These are phyloP conservation scores for Beauveria sp. DNA, from an alignment of 2,329 filamentous ascomycete genomes.

Conservation along the genomic window DNA sequence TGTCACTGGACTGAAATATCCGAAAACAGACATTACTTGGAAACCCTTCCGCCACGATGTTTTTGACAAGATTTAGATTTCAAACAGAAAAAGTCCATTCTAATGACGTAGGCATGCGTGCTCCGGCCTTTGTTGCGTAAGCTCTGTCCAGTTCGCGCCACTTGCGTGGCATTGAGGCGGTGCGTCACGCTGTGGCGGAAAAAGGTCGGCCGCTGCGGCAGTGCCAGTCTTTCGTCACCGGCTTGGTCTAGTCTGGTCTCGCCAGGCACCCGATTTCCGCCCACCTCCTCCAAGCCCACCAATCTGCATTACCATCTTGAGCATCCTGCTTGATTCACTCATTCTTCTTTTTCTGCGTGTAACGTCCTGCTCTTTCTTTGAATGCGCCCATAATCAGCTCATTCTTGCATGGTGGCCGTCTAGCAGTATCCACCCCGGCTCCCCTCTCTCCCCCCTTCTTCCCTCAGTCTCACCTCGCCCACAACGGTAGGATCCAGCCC, in stretches of 20 bases:
- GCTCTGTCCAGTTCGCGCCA: constrained; percentile 5
- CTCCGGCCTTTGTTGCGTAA: constrained; percentile 3
- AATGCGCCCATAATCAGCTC: background rate
- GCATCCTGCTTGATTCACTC: background rate
- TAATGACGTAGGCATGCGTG: background rate
- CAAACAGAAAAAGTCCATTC: background rate
- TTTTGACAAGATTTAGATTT: background rate
- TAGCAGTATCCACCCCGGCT: background rate
- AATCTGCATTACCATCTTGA: constrained; percentile 4
- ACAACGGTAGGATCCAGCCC: constrained; percentile 9
- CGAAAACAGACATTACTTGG: no score
- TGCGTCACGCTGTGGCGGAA: constrained; percentile 8
- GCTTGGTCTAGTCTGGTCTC: background rate
- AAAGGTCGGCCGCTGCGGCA: constrained; percentile 5
- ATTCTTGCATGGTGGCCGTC: constrained; percentile 1
- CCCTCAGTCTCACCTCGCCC: constrained; percentile 4
- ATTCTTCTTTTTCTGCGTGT: background rate
- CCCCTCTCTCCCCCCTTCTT: background rate
- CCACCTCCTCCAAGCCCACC: constrained; percentile 7
- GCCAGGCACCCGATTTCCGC: constrained; percentile 10
- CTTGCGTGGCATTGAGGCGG: constrained; percentile 12
- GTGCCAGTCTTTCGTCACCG: constrained; percentile 9
- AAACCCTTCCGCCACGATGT: no score
- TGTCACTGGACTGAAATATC: no score
- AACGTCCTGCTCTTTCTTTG: background rate